Evolutionary conservation across 2,329 filamentous ascomycete genomes (phyloP), one percentile per base, ranked within the genome.

Genomic region (Cytospora piceicola): DNA sequence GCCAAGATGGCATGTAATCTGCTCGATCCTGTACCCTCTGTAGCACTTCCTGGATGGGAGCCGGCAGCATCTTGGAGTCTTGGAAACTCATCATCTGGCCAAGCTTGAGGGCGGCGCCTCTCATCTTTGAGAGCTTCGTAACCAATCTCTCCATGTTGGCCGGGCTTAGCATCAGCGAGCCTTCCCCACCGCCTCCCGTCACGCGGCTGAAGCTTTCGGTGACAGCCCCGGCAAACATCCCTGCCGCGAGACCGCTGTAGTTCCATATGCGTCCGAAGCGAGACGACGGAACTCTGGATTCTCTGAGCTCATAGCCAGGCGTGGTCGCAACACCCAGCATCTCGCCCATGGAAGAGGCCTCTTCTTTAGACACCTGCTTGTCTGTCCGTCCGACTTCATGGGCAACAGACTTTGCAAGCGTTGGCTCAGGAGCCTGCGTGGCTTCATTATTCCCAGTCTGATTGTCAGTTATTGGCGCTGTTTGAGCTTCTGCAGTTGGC

Each of bases 1-100:
- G 95, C 76, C 89, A 97, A 2, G 92, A 86, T 0, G 95, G 95
- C 95, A 99, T 99, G 77, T 98, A 99, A 77, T 99, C 94, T 49
- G 95, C 95, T 64, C 92, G 90, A 76, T 99, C 95, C 75, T 99
- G 95, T 0, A 99, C 95, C 7, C 96, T 89, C 75, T 97, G 93
- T 15, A 99, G 81, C 1, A 99, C 93, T 73, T 94, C 87, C 70
- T 96, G 92, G 58, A 99, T 93, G 1, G 92, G 87, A 0, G 86
- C 87, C 0, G 95, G 95, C 12, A 99, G 85, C 88, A 97, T 93
- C 77, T 97, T 98, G 46, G 92, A 88, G 78, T 99, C 95, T 81
- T 99, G 95, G 74, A 99, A 95, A 76, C 93, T 97, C 83, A 99
- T 90, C 91, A 98, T 95, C 80, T 99, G 95, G 0, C 95, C 96